Percentiles rank a stretch among this genome's conserved stretches.
Evolutionary conservation across 768 basidiomycete genomes (phyloP).

Genomic region (Fibroporia radiculosa): DNA sequence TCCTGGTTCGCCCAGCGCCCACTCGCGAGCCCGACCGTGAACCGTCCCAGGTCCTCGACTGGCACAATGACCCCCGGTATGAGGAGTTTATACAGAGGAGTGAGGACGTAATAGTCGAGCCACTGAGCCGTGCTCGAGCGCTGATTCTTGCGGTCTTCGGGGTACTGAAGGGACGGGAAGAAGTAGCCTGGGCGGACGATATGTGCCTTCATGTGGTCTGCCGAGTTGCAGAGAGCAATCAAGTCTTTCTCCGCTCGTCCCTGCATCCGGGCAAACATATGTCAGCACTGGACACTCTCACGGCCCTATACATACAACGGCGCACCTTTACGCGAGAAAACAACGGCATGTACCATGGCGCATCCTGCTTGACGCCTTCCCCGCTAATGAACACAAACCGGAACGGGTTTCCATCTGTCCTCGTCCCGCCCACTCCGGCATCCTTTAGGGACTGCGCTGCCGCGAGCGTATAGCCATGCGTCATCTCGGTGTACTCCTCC

Average conservation of each 20-base stretch:
- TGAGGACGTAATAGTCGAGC: slow-evolving; percentile 12
- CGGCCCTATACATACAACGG: too few relatives aligned
- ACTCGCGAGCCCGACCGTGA: slow-evolving; percentile 39
- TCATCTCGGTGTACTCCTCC: slow-evolving; percentile 26
- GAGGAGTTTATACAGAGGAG: slow-evolving; percentile 13
- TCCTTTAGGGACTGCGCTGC: slow-evolving; percentile 23
- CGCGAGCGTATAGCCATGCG: slow-evolving; percentile 28
- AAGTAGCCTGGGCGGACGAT: slow-evolving; percentile 29
- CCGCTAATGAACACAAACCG: slow-evolving; percentile 32
- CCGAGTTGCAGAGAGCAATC: slow-evolving; percentile 13
- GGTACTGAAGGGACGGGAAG: slow-evolving; percentile 23
- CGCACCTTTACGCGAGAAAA: slow-evolving; percentile 33
- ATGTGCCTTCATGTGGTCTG: slow-evolving; percentile 18
- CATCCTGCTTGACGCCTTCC: too few relatives aligned
- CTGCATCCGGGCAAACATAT: too few relatives aligned
- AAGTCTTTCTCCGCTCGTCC: slow-evolving; percentile 26
- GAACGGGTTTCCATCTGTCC: slow-evolving; percentile 21
- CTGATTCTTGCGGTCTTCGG: slow-evolving; percentile 21
- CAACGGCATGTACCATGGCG: slow-evolving; percentile 20
- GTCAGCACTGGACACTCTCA: too few relatives aligned
- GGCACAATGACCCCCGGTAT: slow-evolving; percentile 16
- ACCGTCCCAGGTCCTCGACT: slow-evolving; percentile 29
- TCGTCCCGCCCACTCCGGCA: slow-evolving; percentile 17
- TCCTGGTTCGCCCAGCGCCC: slow-evolving; percentile 39
- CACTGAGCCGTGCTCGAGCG: slow-evolving; percentile 9